Evolutionary conservation across 2,329 filamentous ascomycete species (phyloP), one percentile per base, ranked within the genome.

Genomic region (Beauveria rudraprayagi): DNA sequence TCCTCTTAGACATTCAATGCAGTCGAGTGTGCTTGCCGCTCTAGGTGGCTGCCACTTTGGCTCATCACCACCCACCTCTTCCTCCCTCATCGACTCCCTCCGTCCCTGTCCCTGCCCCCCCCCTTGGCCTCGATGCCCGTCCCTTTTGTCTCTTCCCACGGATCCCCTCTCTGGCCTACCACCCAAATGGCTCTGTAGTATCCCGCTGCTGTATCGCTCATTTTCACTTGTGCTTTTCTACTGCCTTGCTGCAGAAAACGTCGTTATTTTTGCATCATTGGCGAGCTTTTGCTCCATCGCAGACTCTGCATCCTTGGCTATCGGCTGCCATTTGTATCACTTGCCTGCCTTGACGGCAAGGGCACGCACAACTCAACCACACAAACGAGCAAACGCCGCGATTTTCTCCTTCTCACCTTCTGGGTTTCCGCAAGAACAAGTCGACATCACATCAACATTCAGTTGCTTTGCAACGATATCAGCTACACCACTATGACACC

Each of bases 141-240:
- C 40, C 59, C 51, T 50, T 54, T 30, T 16, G 34, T 30, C 55
- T 43, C 46, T 50, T 30, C 26, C 37, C 47, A 30, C 17, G 30
- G 11, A 50, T 41, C 40, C 17, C n/a, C n/a, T 43, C n/a, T 26
- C 19, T 43, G 24, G 44, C 41, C 11, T 37, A 48, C 34, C 47
- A 40, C 5, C 56, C 41, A 37, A 11, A 41, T 51, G 56, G 30
- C 50, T 60, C 30, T 60, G 50, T 60, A 60, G 56, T 44, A 59
- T 52, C 43, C 47, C 9, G 6, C 47, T 59, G 47, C 16, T 50
- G 19, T 54, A 56, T 56, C 52, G 43, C 51, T 56, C 43, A 54
- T 55, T 61, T 37, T 26, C 10, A 26, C 19, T 46, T 47, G 17
- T 34, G 30, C 16, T 24, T 50, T 50, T 48, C 28, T 52, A 37